phyloP scores from a whole-genome alignment of 306 rosid genomes.

The Potentilla sterilis region DNA sequence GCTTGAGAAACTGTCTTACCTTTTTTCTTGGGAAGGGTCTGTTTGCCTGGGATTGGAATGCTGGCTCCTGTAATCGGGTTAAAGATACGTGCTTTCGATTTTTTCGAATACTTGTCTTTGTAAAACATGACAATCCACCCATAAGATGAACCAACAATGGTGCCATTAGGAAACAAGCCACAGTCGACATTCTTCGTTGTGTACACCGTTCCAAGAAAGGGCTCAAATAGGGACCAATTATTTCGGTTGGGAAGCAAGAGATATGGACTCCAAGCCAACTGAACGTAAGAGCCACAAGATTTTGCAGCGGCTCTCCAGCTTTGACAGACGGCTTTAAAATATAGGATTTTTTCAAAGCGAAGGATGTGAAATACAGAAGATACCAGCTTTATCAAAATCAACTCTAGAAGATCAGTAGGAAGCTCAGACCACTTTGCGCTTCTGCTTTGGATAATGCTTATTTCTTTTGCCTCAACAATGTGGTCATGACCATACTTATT shows the following conservation, averaged over 20 bases:
- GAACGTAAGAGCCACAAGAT: background rate
- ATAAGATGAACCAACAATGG: background rate
- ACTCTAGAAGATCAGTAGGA: background rate
- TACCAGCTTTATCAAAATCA: background rate
- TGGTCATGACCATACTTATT: too few species aligned
- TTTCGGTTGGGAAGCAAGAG: background rate
- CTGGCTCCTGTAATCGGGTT: background rate
- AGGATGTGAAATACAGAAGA: background rate
- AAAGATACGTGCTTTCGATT: background rate
- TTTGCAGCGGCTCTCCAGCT: background rate
- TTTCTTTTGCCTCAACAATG: background rate
- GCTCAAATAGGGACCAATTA: background rate
- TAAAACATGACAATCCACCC: conserved; percentile 4
- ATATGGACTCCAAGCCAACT: background rate
- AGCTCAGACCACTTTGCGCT: background rate
- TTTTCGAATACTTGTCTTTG: background rate
- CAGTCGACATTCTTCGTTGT: background rate
- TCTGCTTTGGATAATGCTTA: background rate
- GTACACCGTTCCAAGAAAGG: background rate
- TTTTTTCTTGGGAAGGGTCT: background rate
- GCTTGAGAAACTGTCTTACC: too few species aligned
- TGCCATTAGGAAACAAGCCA: too few species aligned
- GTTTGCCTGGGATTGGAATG: background rate
- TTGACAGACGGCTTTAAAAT: background rate
- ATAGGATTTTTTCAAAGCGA: background rate